Percentiles rank a stretch among this genome's conserved stretches.
Conservation (phyloP, 352 stramenopile genomes). For the Globisporangium rhizosaccharum region DNA sequence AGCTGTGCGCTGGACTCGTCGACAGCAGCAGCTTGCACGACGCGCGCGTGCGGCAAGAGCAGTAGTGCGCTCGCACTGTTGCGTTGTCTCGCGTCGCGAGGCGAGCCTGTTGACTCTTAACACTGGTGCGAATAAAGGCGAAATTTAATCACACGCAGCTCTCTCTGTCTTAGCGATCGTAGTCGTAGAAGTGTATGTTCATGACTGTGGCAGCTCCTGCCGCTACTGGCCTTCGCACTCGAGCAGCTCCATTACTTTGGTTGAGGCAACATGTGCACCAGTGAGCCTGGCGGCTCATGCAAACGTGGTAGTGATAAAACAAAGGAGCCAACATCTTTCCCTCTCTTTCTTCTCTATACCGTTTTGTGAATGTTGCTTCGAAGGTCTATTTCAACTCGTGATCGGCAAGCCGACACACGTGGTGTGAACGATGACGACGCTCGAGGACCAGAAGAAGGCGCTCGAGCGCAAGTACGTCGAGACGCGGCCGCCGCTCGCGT, state of each 20-base stretch:
- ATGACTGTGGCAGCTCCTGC: not conserved
- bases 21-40: not conserved
- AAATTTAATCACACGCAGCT: constrained; percentile 51
- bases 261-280: no score
- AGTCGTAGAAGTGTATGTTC: not conserved
- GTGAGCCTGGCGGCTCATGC: no score
- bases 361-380: not conserved
- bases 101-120: constrained; percentile 44
- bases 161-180: not conserved
- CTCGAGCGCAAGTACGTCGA: constrained; percentile 66
- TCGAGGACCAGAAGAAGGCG: constrained; percentile 31
- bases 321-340: no score
- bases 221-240: no score
- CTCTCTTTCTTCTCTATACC: not conserved
- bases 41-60: no score
- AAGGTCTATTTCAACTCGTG: not conserved
- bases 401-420: not conserved
- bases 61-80: not conserved
- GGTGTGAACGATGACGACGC: constrained; percentile 14
- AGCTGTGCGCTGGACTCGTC: not conserved
- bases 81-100: constrained; percentile 4
- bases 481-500: constrained; percentile 71
- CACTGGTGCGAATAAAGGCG: constrained; percentile 81
- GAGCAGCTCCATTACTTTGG: no score
- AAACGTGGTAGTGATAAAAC: no score